A percentile compares a stretch with the other conserved stretches of the same genome.
Evolutionary conservation across 2,329 filamentous ascomycete species (phyloP).

Genomic region (Orbilia ellipsospora): DNA sequence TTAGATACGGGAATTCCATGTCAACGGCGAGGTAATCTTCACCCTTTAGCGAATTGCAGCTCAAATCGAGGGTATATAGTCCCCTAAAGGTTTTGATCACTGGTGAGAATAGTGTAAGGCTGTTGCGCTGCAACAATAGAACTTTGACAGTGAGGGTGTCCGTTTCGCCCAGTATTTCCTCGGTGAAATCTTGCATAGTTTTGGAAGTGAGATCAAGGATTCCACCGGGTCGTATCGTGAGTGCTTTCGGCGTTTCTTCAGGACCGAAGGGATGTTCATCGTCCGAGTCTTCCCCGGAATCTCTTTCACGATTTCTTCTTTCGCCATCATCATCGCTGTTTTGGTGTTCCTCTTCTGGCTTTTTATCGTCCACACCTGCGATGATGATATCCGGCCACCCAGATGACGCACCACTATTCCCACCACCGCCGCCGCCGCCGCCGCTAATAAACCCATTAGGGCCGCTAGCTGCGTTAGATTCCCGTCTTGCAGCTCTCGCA

Average conservation of each 20-base stretch:
- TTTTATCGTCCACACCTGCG: constrained; percentile 56
- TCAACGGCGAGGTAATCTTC: constrained; percentile 74
- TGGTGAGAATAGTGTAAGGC: constrained; percentile 75
- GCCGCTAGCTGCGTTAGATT: constrained; percentile 54
- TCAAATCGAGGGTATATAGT: constrained; percentile 77
- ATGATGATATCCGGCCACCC: constrained; percentile 70
- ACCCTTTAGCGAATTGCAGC: constrained; percentile 77
- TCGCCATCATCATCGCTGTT: background rate
- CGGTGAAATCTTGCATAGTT: constrained; percentile 68
- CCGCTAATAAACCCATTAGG: constrained; percentile 67
- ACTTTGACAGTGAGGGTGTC: constrained; percentile 67
- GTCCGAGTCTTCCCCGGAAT: constrained; percentile 49
- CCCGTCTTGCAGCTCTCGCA: constrained; percentile 79
- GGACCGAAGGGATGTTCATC: constrained; percentile 39
- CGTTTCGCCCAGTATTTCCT: constrained; percentile 63
- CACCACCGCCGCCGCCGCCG: constrained; percentile 75
- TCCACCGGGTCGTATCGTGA: constrained; percentile 68
- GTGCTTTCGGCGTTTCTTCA: constrained; percentile 56
- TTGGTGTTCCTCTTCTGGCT: constrained; percentile 50
- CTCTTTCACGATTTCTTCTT: constrained; percentile 1
- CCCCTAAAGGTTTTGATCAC: constrained; percentile 75
- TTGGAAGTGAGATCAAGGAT: constrained; percentile 77
- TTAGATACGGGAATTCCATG: constrained; percentile 77
- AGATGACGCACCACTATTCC: constrained; percentile 67
- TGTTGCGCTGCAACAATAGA: constrained; percentile 80